Conservation (phyloP, 306 rosid genomes). For the Oemleria cerasiformis region DNA sequence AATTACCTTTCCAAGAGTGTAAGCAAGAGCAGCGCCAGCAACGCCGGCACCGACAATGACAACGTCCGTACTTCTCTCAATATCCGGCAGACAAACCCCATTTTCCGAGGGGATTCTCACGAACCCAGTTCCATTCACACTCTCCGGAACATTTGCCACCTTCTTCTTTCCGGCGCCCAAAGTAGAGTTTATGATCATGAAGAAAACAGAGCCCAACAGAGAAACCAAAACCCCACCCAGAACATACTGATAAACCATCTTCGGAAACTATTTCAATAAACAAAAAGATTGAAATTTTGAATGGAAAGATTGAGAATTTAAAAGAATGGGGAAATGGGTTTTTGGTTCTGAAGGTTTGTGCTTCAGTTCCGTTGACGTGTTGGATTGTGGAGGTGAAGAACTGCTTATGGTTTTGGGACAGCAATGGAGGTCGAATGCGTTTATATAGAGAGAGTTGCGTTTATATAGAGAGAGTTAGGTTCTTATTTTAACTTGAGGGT, state of each 20-base stretch:
- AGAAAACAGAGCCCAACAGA: constrained; percentile 36
- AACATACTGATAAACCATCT: constrained; percentile 46
- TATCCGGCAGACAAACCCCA: constrained; percentile 5
- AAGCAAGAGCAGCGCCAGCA: constrained; percentile 92
- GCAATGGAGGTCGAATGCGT: background rate
- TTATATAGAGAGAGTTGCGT: constrained; percentile 1
- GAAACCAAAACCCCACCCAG: constrained; percentile 51
- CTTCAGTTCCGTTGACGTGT: background rate
- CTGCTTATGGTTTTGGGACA: background rate
- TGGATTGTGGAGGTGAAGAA: background rate
- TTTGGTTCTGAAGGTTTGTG: background rate
- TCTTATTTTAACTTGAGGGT: background rate
- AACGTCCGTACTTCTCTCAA: constrained; percentile 31
- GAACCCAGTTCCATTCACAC: constrained; percentile 11
- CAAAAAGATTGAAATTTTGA: background rate
- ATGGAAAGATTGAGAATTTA: background rate
- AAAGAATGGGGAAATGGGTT: background rate
- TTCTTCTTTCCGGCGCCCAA: constrained; percentile 30
- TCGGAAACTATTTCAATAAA: background rate
- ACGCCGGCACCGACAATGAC: constrained; percentile 90
- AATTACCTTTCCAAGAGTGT: constrained; percentile 71
- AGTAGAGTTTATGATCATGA: constrained; percentile 23
- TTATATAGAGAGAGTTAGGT: constrained; percentile 3
- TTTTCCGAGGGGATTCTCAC: background rate
- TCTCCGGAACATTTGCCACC: constrained; percentile 11